Conservation (phyloP, 2,329 filamentous ascomycete genomes). For the Cladosporium sp. region DNA sequence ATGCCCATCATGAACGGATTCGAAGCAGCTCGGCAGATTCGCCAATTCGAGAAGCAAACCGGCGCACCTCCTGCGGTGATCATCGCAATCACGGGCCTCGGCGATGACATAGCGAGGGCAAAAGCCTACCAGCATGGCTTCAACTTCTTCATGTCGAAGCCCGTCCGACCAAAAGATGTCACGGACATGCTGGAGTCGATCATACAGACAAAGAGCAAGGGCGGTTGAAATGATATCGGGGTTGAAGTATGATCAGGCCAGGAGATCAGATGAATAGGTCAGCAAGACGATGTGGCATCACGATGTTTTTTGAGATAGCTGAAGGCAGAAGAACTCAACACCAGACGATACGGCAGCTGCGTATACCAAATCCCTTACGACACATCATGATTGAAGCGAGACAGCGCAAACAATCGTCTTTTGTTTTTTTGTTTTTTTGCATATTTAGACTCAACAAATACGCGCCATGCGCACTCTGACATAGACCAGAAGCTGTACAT, state of each 20-base stretch:
- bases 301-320: neutral
- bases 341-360: neutral
- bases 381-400: neutral
- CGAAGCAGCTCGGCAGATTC: slow-evolving; percentile 37
- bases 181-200: slow-evolving; percentile 23
- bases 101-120: slow-evolving; percentile 21
- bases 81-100: slow-evolving; percentile 29
- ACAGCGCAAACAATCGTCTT: neutral
- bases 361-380: neutral
- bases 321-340: neutral
- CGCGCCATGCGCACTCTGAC: neutral
- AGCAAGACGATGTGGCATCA: neutral
- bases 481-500: neutral
- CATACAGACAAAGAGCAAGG: neutral
- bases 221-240: neutral
- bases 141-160: slow-evolving; percentile 35
- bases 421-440: neutral
- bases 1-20: slow-evolving; percentile 38
- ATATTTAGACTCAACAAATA: neutral
- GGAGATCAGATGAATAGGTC: neutral
- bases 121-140: slow-evolving; percentile 33
- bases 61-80: slow-evolving; percentile 21
- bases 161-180: slow-evolving; percentile 40
- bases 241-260: neutral
- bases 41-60: slow-evolving; percentile 32